A percentile compares a stretch with the other conserved stretches of the same genome.
These are phyloP conservation scores for Teratosphaeria gauchensis DNA, from an alignment of 2,329 filamentous ascomycete genomes.

Conservation along the genomic window DNA sequence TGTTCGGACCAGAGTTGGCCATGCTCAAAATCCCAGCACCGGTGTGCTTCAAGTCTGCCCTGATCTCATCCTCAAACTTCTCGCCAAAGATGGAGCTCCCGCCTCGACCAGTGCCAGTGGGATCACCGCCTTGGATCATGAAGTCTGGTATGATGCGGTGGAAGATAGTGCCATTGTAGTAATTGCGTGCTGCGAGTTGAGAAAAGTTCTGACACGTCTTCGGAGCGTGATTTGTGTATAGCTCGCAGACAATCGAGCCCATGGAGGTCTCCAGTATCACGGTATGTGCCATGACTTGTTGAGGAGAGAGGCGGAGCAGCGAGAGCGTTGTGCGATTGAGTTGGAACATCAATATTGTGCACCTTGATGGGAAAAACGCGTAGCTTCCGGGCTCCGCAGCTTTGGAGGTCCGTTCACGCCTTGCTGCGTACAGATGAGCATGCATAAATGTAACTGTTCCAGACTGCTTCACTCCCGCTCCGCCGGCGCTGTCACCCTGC, in stretches of 20 bases:
- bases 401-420: neutral
- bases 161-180: conserved; percentile 80
- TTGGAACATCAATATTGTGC: neutral
- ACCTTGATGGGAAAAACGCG: neutral
- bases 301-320: neutral
- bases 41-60: conserved; percentile 69
- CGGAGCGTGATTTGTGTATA: conserved; percentile 82
- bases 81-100: conserved; percentile 85
- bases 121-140: conserved; percentile 82
- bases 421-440: neutral
- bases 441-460: neutral
- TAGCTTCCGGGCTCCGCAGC: neutral
- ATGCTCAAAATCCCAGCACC: conserved; percentile 91
- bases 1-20: conserved; percentile 89
- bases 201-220: conserved; percentile 56
- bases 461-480: too few species aligned
- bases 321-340: neutral
- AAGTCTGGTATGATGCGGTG: conserved; percentile 93
- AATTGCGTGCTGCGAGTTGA: conserved; percentile 68
- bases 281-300: conserved; percentile 57
- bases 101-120: conserved; percentile 84
- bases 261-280: conserved; percentile 78
- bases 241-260: conserved; percentile 77
- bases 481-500: neutral
- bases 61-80: conserved; percentile 89